These are phyloP conservation scores for Coniochaeta sp. DNA, from an alignment of 2,329 filamentous ascomycete species.

Conservation along the genomic window DNA sequence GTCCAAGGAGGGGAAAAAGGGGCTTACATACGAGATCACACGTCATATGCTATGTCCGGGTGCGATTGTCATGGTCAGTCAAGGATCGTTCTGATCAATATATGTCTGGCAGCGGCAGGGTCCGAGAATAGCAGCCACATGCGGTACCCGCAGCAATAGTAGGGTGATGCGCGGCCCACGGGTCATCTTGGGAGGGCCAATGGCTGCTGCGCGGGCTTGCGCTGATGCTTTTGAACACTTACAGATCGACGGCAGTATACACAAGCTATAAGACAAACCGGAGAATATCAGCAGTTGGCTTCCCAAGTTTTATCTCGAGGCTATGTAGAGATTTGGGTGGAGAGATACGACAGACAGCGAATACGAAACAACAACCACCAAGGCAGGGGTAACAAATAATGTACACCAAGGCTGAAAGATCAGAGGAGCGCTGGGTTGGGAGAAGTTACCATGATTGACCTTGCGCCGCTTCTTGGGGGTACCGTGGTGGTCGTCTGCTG, in stretches of 20 bases:
- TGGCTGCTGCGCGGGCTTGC: conserved; percentile 10
- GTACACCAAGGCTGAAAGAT: neutral
- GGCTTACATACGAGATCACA: conserved; percentile 72
- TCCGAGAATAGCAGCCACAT: conserved; percentile 2
- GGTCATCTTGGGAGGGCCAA: conserved; percentile 13
- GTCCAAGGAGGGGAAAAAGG: conserved; percentile 6
- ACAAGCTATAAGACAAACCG: conserved; percentile 57
- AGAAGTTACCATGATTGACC: conserved; percentile 70
- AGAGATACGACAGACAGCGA: conserved; percentile 11
- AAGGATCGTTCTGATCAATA: conserved; percentile 14
- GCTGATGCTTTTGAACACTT: conserved; percentile 39
- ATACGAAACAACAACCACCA: neutral
- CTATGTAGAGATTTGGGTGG: neutral
- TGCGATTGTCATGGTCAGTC: conserved; percentile 37
- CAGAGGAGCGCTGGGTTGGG: conserved; percentile 10
- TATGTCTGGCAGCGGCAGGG: neutral
- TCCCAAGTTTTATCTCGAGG: neutral
- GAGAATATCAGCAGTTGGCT: conserved; percentile 16
- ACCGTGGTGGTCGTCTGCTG: conserved; percentile 29
- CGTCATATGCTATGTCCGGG: conserved; percentile 70
- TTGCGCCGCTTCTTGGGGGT: conserved; percentile 81
- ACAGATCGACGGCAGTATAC: conserved; percentile 87
- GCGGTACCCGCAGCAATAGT: conserved; percentile 4
- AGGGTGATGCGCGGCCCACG: conserved; percentile 8
- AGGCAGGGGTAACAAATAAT: neutral